A percentile compares a stretch with the other conserved stretches of the same genome.
Evolutionary conservation across 2,329 filamentous ascomycete genomes (phyloP).

Genomic region (Calonectria fujianensis): DNA sequence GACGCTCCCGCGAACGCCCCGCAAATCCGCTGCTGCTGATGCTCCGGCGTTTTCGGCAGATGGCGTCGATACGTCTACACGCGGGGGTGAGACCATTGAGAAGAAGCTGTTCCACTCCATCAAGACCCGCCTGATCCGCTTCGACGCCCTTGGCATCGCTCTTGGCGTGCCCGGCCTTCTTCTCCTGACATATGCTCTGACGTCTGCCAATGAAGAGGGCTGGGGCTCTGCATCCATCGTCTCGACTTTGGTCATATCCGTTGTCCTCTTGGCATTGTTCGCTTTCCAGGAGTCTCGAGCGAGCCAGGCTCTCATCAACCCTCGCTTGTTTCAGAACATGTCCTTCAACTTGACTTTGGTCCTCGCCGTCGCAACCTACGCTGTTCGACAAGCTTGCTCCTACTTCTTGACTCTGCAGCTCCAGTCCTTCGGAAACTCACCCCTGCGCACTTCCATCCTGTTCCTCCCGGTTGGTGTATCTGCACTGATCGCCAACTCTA

Average conservation of each 20-base stretch:
- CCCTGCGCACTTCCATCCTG: background rate
- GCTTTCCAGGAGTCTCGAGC: slow-evolving; percentile 9
- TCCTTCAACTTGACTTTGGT: slow-evolving; percentile 14
- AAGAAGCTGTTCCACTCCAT: slow-evolving; percentile 11
- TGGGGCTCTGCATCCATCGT: slow-evolving; percentile 17
- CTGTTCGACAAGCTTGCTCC: slow-evolving; percentile 14
- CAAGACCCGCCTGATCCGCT: slow-evolving; percentile 6
- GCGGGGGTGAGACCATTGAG: background rate
- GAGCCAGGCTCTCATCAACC: slow-evolving; percentile 11
- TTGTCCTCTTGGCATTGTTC: slow-evolving; percentile 5
- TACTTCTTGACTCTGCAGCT: slow-evolving; percentile 9
- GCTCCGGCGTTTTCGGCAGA: background rate
- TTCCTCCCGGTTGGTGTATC: slow-evolving; percentile 11
- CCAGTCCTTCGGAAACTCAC: slow-evolving; percentile 13
- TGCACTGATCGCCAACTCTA: slow-evolving; percentile 11
- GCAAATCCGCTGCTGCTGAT: background rate
- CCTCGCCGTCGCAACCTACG: slow-evolving; percentile 10
- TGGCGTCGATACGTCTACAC: background rate
- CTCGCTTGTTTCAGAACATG: slow-evolving; percentile 1
- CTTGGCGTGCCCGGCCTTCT: slow-evolving; percentile 8
- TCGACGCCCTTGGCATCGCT: slow-evolving; percentile 9
- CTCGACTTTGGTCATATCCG: background rate
- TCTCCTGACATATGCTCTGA: slow-evolving; percentile 1
- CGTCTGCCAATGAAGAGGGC: slow-evolving; percentile 3
- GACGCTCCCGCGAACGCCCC: background rate